Conservation (phyloP, 192 early-diverging fungal genomes). For the Coemansia sp. region DNA sequence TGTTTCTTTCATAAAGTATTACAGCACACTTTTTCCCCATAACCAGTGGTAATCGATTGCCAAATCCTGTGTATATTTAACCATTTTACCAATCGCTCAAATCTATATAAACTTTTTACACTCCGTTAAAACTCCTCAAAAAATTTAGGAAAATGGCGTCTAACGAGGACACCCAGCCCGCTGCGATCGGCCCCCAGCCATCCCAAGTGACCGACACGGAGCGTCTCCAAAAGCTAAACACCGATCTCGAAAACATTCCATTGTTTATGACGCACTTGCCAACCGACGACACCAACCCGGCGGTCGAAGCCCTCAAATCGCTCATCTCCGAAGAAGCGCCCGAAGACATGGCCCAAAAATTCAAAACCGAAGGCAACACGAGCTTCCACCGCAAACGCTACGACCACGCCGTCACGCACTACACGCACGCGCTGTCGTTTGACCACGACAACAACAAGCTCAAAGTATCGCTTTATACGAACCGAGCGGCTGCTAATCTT, state of each 20-base stretch:
- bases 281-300: constrained; percentile 71
- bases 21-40: too few species aligned
- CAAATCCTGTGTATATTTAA: too few species aligned
- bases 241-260: constrained; percentile 74
- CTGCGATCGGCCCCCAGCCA: constrained; percentile 19
- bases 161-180: too few species aligned
- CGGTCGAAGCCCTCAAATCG: constrained; percentile 77
- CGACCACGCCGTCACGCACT: constrained; percentile 76
- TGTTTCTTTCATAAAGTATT: too few species aligned
- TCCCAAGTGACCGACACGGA: constrained; percentile 17
- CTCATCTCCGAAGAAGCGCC: constrained; percentile 91
- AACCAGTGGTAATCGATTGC: too few species aligned
- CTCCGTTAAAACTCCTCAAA: too few species aligned
- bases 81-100: too few species aligned
- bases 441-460: constrained; percentile 70
- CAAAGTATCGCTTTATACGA: constrained; percentile 76
- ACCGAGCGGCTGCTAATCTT: constrained; percentile 90
- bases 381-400: constrained; percentile 76
- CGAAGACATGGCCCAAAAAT: constrained; percentile 86
- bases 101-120: too few species aligned
- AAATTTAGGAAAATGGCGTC: too few species aligned
- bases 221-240: constrained; percentile 49
- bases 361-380: constrained; percentile 96
- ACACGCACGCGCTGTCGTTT: constrained; percentile 80
- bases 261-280: constrained; percentile 89